phyloP scores from a whole-genome alignment of 345 rosid genomes.

The Xanthoceras sorbifolium region DNA sequence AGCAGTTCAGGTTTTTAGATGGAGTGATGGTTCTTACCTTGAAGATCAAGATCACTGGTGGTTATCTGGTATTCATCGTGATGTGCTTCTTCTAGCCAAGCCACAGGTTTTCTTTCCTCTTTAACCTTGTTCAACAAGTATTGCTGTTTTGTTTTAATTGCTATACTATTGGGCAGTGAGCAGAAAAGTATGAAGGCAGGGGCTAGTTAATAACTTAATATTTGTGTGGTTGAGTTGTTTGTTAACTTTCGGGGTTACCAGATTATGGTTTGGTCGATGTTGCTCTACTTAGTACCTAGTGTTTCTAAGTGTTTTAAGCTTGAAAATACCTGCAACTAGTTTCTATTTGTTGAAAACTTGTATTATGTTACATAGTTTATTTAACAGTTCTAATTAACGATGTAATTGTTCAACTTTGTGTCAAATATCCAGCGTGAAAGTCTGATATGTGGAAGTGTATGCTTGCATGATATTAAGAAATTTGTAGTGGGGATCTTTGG shows the following conservation, averaged over 20 bases:
- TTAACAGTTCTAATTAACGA: not conserved
- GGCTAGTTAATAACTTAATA: not conserved
- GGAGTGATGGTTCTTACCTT: conserved; percentile 99
- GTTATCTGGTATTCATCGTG: conserved; percentile 96
- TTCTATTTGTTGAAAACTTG: not conserved
- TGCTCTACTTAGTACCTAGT: not conserved
- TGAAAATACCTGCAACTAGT: not conserved
- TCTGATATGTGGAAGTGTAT: not conserved
- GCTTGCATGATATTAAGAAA: not conserved
- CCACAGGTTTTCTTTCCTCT: conserved; percentile 63
- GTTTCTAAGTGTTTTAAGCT: not conserved
- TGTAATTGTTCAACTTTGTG: not conserved
- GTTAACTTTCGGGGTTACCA: not conserved
- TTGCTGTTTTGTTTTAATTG: not conserved
- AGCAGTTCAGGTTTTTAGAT: conserved; percentile 96
- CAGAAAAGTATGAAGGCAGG: not conserved
- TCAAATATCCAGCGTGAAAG: not conserved
- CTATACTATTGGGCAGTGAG: conserved; percentile 1
- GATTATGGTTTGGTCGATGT: not conserved
- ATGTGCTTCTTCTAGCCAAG: conserved; percentile 94
- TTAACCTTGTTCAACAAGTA: not conserved
- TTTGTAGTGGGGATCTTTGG: too few relatives aligned
- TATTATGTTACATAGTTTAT: not conserved
- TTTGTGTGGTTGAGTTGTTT: not conserved
- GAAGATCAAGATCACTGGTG: conserved; percentile 99